Base-by-base conservation (phyloP, 2,329 filamentous ascomycete species). In the Beauveria australis region DNA sequence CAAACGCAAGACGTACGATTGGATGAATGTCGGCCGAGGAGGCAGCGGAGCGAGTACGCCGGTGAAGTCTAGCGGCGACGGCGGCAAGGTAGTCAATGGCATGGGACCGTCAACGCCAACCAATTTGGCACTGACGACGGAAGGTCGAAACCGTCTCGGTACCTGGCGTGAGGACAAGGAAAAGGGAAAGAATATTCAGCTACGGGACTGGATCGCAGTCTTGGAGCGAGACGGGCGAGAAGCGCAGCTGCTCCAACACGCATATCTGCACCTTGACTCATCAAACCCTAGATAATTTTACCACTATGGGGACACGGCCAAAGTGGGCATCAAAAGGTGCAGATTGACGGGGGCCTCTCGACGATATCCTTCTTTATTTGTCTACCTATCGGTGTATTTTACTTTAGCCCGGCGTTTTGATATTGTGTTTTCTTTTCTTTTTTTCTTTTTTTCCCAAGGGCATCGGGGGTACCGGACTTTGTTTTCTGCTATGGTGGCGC, bases 191-290 rank as follows among this genome's bases (percentile, higher is more conserved):
- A 87, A 87, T 28, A 90, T 97, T 53, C 92, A 97, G 75, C 78
- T 96, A 57, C 83, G 93, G 59, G 93, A 97, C 72, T 86, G 92
- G 77, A 78, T 96, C 18, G 79, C 84, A 22, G 89, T 89, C 62
- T 79, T 97, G 52, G 92, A 96, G 72, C 79, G 86, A 55, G 91
- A 96, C 70, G 88, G 89, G 1, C 81, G 79, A 65, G 88, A 91
- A 71, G 76, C 76, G 65, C 82, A 78, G 69, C 82, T 85, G 26
- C 71, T 90, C 53, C 85, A 89, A 69, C 73, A 75, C 53, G 82
- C 84, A 1, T 85, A 85, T 63, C 67, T 78, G 61, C 73, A 73
- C 62, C 70, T 86, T 65, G 82, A 86, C 65, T 70, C 73, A 53
- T 80, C 79, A 16, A 75, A 76, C 58, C 74, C 77, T 24, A 75